Base-by-base conservation (phyloP, 2,329 filamentous ascomycete species). In the Mycosphaerella arachidis region DNA sequence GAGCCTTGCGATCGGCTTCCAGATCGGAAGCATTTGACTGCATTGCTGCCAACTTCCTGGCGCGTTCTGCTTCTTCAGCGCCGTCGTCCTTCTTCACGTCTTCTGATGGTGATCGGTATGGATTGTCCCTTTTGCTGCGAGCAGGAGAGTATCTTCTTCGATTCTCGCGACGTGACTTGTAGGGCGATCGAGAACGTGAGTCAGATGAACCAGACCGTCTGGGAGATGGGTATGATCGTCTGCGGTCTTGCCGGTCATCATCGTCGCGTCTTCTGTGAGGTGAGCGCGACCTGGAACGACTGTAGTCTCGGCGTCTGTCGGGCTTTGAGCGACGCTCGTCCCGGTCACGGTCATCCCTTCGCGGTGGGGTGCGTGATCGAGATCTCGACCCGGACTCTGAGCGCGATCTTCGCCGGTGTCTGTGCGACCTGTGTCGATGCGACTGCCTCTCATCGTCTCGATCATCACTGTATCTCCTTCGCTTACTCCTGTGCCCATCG, bases 1-100 rank as follows among this genome's bases (percentile, higher is more conserved):
- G 84, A 60, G 83, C 81, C 64, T 84, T 84, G 33, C 91, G 86
- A 66, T 89, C 86, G n/a, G 79, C 71, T 67, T 93, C 89, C 52
- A 95, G 78, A 10, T 88, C 84, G 1, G 80, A 81, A 45, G 75
- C 76, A 57, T 75, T 74, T 18, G 68, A 70, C 53, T 75, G 74
- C 76, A 77, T 78, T 10, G 70, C 74, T 4, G 75, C 75, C 9
- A 77, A 63, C 58, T 73, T 75, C 37, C 66, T 70, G 10, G 70
- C 72, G 33, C 73, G 72, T 57, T 72, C 74, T 7, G 70, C 73
- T 20, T 69, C 70, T 20, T 69, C 70, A 30, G 73, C 67, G 9
- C 57, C 61, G 7, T 57, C 61, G n/a, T 64, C 50, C 50, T 64
- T 63, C 33, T 56, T 46, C 20, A 59, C 53, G 13, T 68, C 63